Evolutionary conservation across 1,284 basidiomycete genomes (phyloP).

Genomic region (Boletus nobilissimus): DNA sequence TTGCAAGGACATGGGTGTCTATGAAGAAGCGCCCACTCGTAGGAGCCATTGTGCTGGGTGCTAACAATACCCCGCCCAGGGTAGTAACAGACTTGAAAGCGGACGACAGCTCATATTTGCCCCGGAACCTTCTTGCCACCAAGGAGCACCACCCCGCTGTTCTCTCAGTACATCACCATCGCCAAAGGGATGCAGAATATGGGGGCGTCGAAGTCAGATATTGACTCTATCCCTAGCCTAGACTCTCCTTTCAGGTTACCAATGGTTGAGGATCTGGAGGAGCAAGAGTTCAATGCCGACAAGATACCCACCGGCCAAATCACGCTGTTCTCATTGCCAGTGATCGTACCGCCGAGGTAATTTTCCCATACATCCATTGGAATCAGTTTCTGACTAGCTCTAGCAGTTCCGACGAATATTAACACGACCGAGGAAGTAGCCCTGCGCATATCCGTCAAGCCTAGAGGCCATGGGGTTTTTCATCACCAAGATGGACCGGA

Average conservation of each 20-base stretch:
- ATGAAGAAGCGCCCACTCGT: conserved; percentile 35
- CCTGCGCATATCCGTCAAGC: conserved; percentile 69
- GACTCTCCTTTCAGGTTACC: background rate
- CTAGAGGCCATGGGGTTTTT: too few species aligned
- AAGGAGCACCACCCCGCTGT: conserved; percentile 30
- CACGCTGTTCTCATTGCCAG: conserved; percentile 61
- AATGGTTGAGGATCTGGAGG: conserved; percentile 56
- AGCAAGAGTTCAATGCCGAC: conserved; percentile 67
- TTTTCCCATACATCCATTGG: background rate
- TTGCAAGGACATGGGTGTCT: conserved; percentile 35
- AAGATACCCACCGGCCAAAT: conserved; percentile 58
- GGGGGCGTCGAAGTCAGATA: too few species aligned
- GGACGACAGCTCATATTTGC: background rate
- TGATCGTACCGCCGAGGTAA: conserved; percentile 77
- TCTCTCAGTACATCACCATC: too few species aligned
- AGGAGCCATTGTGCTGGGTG: conserved; percentile 25
- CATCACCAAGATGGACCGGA: too few species aligned
- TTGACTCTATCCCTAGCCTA: too few species aligned
- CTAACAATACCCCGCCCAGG: background rate
- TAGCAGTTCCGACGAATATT: conserved; percentile 75
- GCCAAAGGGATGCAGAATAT: too few species aligned
- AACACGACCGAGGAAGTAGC: conserved; percentile 70
- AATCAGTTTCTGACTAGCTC: background rate
- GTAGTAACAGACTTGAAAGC: background rate
- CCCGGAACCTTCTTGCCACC: conserved; percentile 30